Percentiles rank a stretch among this genome's conserved stretches.
These are phyloP conservation scores for Aspergillus diversus DNA, from an alignment of 495 filamentous ascomycete species.

Conservation along the genomic window DNA sequence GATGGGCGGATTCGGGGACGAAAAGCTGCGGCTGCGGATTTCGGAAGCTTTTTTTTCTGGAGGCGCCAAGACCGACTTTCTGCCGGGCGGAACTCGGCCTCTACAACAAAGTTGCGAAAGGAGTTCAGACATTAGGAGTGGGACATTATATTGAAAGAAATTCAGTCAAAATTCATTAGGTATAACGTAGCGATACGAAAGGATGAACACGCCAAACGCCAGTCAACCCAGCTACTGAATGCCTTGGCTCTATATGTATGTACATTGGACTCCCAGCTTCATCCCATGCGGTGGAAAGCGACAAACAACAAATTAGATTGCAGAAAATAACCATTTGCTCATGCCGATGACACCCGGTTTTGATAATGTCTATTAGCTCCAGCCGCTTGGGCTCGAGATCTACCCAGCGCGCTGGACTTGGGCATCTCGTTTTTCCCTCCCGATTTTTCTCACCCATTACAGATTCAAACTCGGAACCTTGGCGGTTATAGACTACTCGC, in stretches of 20 bases:
- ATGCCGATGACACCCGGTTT: constrained; percentile 1
- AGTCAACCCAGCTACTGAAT: constrained; percentile 23
- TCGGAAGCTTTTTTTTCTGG: constrained; percentile 31
- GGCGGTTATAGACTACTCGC: constrained; percentile 57
- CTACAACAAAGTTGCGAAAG: neutral
- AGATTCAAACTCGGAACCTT: constrained; percentile 48
- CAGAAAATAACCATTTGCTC: neutral
- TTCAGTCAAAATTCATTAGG: too few species aligned
- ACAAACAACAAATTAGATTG: neutral
- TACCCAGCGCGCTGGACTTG: neutral
- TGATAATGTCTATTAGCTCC: constrained; percentile 16
- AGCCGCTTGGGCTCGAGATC: too few species aligned
- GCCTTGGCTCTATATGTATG: constrained; percentile 39
- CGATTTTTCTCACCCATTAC: constrained; percentile 43
- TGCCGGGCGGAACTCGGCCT: constrained; percentile 40
- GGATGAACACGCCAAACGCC: constrained; percentile 37
- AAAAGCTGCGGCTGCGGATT: constrained; percentile 12
- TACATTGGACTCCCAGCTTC: constrained; percentile 29
- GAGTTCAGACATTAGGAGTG: neutral
- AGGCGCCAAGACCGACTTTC: constrained; percentile 30
- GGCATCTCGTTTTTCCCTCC: constrained; percentile 20
- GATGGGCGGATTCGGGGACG: constrained; percentile 24
- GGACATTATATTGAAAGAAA: neutral
- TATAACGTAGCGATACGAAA: too few species aligned
- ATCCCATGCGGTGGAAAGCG: constrained; percentile 14